Percentiles rank a stretch among this genome's conserved stretches.
phyloP scores from a whole-genome alignment of 2,329 filamentous ascomycete species.

The Curvularia sp. region DNA sequence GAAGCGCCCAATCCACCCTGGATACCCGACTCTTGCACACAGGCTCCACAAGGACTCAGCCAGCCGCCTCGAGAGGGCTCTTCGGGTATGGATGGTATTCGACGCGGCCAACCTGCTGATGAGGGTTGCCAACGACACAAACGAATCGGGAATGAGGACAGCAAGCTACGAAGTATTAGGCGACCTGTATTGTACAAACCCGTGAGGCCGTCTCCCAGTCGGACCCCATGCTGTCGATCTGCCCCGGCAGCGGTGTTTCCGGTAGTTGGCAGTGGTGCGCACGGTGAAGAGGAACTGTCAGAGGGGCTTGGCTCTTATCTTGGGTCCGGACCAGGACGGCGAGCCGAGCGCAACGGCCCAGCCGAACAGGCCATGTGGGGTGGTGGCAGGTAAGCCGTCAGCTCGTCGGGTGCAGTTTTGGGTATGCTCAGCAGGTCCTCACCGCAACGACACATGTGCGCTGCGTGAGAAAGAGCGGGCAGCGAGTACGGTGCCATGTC shows the following conservation, averaged over 20 bases:
- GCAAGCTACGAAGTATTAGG: not conserved
- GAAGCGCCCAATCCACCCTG: not conserved
- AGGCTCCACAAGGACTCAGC: not conserved
- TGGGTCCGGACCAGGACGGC: conserved; percentile 10
- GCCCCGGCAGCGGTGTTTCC: conserved; percentile 4
- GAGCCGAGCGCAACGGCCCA: conserved; percentile 15
- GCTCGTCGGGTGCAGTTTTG: conserved; percentile 5
- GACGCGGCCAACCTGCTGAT: not conserved
- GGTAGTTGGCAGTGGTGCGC: not conserved
- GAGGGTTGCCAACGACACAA: not conserved
- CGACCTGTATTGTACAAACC: not conserved
- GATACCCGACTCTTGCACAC: not conserved
- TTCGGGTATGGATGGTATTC: no score
- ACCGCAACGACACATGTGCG: conserved; percentile 2
- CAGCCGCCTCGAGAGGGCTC: not conserved
- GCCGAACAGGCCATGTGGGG: conserved; percentile 23
- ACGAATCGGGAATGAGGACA: not conserved
- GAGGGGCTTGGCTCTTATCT: conserved; percentile 3
- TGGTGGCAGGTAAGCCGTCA: conserved; percentile 19
- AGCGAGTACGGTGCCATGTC: conserved; percentile 18
- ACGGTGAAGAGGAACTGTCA: not conserved
- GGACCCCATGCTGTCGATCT: conserved; percentile 7
- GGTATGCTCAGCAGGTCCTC: conserved; percentile 2
- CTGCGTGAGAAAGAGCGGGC: conserved; percentile 6
- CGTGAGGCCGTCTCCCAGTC: not conserved